phyloP scores from a whole-genome alignment of 352 stramenopile genomes.

The Ophiocytium majus region DNA sequence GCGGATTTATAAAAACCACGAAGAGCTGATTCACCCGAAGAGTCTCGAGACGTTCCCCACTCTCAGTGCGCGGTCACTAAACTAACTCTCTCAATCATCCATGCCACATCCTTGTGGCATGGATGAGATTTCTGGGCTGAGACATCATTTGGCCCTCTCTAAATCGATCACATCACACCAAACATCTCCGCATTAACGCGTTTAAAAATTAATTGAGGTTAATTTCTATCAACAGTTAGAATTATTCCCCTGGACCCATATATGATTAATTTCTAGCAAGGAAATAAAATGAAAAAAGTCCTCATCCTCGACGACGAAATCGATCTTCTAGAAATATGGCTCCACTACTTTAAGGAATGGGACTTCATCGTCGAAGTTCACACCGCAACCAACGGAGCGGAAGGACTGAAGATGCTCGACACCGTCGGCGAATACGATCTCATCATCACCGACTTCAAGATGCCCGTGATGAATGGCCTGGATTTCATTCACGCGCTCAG shows the following conservation, averaged over 20 bases:
- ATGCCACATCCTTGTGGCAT: no score
- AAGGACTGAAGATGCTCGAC: not conserved
- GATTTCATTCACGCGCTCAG: not conserved
- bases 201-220: no score
- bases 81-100: not conserved
- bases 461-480: not conserved
- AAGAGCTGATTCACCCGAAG: conserved; percentile 12
- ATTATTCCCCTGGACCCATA: no score
- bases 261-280: no score
- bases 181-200: no score
- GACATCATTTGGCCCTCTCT: no score
- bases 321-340: not conserved
- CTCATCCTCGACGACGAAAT: not conserved
- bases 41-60: not conserved
- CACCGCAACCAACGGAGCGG: not conserved
- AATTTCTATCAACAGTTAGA: no score
- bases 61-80: not conserved
- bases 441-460: conserved; percentile 1
- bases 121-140: no score
- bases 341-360: not conserved
- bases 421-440: not conserved
- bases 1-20: not conserved
- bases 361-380: not conserved
- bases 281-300: conserved; percentile 15
- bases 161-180: no score